A percentile compares a stretch with the other conserved stretches of the same genome.
Conservation (phyloP, 345 rosid species). For the Sisymbrium altissimum region DNA sequence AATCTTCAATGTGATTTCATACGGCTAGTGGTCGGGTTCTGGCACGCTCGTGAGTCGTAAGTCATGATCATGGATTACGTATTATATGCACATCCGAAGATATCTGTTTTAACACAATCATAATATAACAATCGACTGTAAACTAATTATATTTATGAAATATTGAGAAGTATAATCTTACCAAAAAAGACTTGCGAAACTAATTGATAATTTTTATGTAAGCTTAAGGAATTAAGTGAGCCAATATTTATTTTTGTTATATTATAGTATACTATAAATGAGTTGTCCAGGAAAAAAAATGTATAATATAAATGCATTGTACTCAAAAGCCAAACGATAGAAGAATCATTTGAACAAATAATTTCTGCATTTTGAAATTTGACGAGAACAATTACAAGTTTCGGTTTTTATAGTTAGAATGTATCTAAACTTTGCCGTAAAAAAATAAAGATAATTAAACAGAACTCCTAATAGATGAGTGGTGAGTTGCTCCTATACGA, state of each 20-base stretch:
- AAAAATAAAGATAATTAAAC: too few relatives aligned
- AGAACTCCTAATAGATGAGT: background rate
- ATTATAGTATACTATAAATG: too few relatives aligned
- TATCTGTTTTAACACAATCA: background rate
- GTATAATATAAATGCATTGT: background rate
- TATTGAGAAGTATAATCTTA: too few relatives aligned
- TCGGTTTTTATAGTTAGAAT: background rate
- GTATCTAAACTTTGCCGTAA: too few relatives aligned
- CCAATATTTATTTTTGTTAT: background rate
- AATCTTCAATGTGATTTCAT: background rate
- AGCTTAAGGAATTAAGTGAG: background rate
- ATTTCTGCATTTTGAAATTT: background rate
- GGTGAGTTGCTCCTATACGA: conserved; percentile 19
- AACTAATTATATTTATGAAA: too few relatives aligned
- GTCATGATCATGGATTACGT: background rate
- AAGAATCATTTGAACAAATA: background rate
- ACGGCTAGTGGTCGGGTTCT: background rate
- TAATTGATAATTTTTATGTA: background rate
- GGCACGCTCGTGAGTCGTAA: background rate
- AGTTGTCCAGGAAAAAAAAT: too few relatives aligned
- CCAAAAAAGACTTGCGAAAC: too few relatives aligned
- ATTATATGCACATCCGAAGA: background rate
- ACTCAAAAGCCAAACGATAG: background rate
- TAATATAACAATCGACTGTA: too few relatives aligned
- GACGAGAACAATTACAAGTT: background rate